Evolutionary conservation across 2,329 filamentous ascomycete genomes (phyloP), one percentile per base, ranked within the genome.

Genomic region (Fusarium armeniacum): DNA sequence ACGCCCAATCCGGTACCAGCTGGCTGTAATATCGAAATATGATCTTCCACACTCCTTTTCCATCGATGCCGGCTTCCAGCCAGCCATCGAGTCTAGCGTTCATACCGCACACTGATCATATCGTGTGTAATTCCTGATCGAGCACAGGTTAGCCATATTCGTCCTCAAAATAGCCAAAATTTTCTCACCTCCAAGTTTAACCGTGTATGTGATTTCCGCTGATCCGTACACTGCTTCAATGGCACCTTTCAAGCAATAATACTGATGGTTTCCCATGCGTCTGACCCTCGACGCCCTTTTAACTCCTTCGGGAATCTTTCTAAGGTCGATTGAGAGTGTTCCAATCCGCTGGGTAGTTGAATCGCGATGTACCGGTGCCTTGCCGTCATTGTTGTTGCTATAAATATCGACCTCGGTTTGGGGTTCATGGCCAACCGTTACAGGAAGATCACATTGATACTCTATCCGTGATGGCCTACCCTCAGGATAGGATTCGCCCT

Each of bases 391-490:
- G 24, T 78, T 72, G 60, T 76, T 77, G 68, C 76, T 76, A 63
- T 78, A 80, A 9, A 81, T 80, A 46, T 81, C 78, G 51, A 81
- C 79, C 50, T 80, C 77, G 3, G 78, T 79, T 55, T 81, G 78
- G 7, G 79, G 79, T 10, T 62, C 62, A 46, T 79, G 76, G 5
- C 79, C 79, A 57, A 75, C 66, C 55, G 73, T 73, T 5, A 80
- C 78, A 6, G 79, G 79, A 15, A 81, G 74, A 62, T 81, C 79
- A 63, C 79, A 81, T 50, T 80, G 79, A 46, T 79, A 81, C 46
- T 79, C 76, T 53, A 81, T 80, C 9, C 62, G 73, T 4, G 77
- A 78, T 11, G 79, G 79, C 53, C 72, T 78, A 20, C 74, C 77
- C 36, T 81, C 78, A 9, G 78, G 77, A 62, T 80, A 81, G 6